These are phyloP conservation scores for Mycocentrospora acerina DNA, from an alignment of 2,329 filamentous ascomycete genomes.

Conservation along the genomic window DNA sequence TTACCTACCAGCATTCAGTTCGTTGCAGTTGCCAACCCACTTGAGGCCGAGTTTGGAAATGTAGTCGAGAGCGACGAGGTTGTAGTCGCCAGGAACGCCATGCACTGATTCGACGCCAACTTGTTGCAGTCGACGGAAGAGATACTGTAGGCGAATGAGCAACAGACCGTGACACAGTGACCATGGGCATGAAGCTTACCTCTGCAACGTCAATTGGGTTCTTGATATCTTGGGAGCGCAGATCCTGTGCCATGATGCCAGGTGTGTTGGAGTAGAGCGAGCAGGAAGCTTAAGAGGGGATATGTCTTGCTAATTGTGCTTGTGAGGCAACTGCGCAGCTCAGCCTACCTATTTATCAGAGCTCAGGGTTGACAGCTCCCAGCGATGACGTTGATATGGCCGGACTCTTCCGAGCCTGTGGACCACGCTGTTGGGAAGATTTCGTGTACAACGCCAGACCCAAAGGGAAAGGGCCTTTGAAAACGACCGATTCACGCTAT, in stretches of 20 bases:
- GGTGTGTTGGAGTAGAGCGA: constrained; percentile 1
- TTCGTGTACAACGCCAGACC: no score
- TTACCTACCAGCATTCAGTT: constrained; percentile 57
- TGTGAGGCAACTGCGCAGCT: no score
- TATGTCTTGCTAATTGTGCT: constrained; percentile 5
- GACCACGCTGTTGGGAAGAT: no score
- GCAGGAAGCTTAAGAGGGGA: constrained; percentile 4
- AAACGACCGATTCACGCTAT: no score
- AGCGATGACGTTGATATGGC: background rate
- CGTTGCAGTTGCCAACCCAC: constrained; percentile 65
- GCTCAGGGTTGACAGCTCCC: background rate
- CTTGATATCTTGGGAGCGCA: constrained; percentile 46
- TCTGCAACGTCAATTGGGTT: constrained; percentile 61
- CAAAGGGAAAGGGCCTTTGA: no score
- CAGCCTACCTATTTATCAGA: background rate
- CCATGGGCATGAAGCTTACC: constrained; percentile 23
- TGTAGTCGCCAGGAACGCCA: constrained; percentile 50
- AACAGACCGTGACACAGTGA: background rate
- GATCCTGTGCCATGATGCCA: constrained; percentile 39
- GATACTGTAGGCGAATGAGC: constrained; percentile 26
- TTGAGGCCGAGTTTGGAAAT: constrained; percentile 55
- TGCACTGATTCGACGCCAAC: constrained; percentile 49
- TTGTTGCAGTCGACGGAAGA: constrained; percentile 45
- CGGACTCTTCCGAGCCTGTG: no score
- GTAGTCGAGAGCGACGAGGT: constrained; percentile 58